Base-by-base conservation (phyloP, 345 rosid species). In the Boechera divaricarpa region DNA sequence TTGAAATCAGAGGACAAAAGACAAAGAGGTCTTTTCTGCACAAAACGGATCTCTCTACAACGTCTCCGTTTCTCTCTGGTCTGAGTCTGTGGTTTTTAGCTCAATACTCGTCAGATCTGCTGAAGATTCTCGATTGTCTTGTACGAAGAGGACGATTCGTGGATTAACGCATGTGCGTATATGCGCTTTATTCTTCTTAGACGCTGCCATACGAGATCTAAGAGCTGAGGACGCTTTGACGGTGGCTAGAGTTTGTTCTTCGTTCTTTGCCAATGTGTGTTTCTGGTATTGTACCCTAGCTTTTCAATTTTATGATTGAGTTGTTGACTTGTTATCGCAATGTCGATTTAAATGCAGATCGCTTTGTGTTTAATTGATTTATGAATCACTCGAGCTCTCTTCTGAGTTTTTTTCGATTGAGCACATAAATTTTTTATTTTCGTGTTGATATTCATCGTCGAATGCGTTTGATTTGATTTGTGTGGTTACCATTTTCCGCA, bases 1-100 rank as follows among this genome's bases (percentile, higher is more conserved):
- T 72, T 77, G 29, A 61, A 76, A 51, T 21, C 63, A 51, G 8
- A 39, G 49, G 57, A 59, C 68, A 70, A 38, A 56, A 60, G 36
- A 24, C 26, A 24, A 7, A 57, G 55, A 55, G 67, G 70, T 39
- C 54, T 66, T 59, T 52, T 24, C 45, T 78, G n/a, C 74, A 44
- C 52, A 73, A 73, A 79, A 44, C 55, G 82, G 82, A 79, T 79
- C 75, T 79, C 81, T 78, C 69, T 52, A 2, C 55, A 18, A 7
- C 70, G 65, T 78, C 81, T 58, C 58, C 69, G 62, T 65, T 32
- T 31, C 21, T 31, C 81, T 72, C 61, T 24, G 73, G 51, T 67
- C 64, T 41, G 63, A 31, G 69, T 73, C 66, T 66, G 64, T 67
- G 64, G 66, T 67, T 61, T 61, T 73, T 9, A 73, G 28, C 59